Conservation (phyloP, 2,329 filamentous ascomycete species). For the Penicillium aurantiogriseum region DNA sequence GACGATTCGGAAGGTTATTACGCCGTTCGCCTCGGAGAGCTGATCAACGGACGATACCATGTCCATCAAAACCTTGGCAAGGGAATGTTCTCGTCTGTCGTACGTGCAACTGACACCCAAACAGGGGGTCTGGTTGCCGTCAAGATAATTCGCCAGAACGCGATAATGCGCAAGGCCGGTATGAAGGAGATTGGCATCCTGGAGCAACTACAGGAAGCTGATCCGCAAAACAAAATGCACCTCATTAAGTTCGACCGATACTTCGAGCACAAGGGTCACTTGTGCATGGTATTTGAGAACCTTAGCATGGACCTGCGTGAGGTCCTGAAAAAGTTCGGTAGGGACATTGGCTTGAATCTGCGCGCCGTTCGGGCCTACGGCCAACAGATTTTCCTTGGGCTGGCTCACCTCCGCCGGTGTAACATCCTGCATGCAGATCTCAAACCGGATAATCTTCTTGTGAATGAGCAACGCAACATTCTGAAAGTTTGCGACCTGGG, state of each 20-base stretch:
- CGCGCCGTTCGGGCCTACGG: conserved; percentile 84
- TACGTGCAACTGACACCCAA: conserved; percentile 75
- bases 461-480: conserved; percentile 76
- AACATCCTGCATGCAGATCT: conserved; percentile 94
- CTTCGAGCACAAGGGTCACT: conserved; percentile 91
- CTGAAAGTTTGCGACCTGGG: conserved; percentile 96
- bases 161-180: conserved; percentile 84
- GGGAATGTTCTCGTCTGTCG: conserved; percentile 97
- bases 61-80: conserved; percentile 83
- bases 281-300: conserved; percentile 97
- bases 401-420: conserved; percentile 85
- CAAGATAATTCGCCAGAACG: conserved; percentile 97
- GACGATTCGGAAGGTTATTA: conserved; percentile 96
- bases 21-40: conserved; percentile 86
- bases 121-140: conserved; percentile 80
- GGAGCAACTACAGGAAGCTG: conserved; percentile 78
- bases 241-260: conserved; percentile 81
- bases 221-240: conserved; percentile 87
- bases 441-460: conserved; percentile 96
- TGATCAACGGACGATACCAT: conserved; percentile 85
- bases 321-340: conserved; percentile 91
- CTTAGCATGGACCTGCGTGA: conserved; percentile 88
- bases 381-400: conserved; percentile 87
- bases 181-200: conserved; percentile 93
- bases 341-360: conserved; percentile 88